Percentiles rank a stretch among this genome's conserved stretches.
These are phyloP conservation scores for Diplotaxis tenuifolia DNA, from an alignment of 345 rosid species.

Conservation along the genomic window DNA sequence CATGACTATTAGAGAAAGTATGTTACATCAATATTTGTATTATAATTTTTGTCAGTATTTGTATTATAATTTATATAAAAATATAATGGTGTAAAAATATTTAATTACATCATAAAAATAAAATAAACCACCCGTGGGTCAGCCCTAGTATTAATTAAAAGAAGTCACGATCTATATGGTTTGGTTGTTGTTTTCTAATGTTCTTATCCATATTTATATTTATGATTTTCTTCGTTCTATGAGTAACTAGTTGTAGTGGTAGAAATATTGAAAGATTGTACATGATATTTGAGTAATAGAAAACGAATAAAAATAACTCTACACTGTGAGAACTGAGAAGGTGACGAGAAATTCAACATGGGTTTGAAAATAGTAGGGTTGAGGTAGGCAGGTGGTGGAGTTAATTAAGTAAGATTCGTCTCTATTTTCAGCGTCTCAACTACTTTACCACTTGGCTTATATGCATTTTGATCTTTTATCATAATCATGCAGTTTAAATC, in stretches of 20 bases:
- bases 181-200: background rate
- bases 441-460: constrained; percentile 13
- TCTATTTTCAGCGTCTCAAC: constrained; percentile 22
- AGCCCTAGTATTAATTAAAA: too few relatives aligned
- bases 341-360: constrained; percentile 9
- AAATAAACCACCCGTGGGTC: too few relatives aligned
- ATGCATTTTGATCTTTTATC: constrained; percentile 1
- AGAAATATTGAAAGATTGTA: background rate
- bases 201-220: background rate
- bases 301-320: background rate
- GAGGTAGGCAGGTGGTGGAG: constrained; percentile 16
- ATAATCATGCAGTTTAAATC: constrained; percentile 16
- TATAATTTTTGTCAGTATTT: too few relatives aligned
- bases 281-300: background rate
- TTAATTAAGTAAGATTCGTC: constrained; percentile 1
- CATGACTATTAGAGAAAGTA: too few relatives aligned
- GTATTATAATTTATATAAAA: too few relatives aligned
- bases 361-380: background rate
- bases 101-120: too few relatives aligned
- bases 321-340: background rate
- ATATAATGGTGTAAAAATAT: too few relatives aligned
- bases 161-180: background rate
- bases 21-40: too few relatives aligned
- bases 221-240: background rate
- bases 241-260: background rate